Percentiles rank a stretch among this genome's conserved stretches.
Evolutionary conservation across 1,284 basidiomycete genomes (phyloP).

Genomic region (Golubevia sp.): DNA sequence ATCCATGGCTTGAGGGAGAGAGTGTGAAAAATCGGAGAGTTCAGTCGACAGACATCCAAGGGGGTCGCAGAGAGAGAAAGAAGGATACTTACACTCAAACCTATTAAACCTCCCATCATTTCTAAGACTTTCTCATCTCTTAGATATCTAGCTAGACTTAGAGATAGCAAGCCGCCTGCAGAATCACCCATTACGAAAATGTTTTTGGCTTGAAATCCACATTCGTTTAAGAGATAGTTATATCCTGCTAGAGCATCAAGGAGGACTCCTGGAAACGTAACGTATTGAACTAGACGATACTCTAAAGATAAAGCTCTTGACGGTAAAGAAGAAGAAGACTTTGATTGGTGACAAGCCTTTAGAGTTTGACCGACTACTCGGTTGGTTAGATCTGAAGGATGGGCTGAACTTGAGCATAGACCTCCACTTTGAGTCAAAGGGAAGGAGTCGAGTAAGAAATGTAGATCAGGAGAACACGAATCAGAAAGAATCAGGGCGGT

Average conservation of each 20-base stretch:
- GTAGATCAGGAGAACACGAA: no score
- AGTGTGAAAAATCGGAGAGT: no score
- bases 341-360: background rate
- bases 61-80: no score
- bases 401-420: background rate
- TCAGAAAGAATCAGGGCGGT: no score
- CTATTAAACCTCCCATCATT: conserved; percentile 15
- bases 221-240: conserved; percentile 38
- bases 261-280: conserved; percentile 31
- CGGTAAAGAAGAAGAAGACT: background rate
- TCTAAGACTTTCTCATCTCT: conserved; percentile 42
- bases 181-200: conserved; percentile 74
- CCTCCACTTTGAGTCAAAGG: background rate
- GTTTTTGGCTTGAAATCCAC: conserved; percentile 63
- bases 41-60: no score
- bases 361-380: background rate
- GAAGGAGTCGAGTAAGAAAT: no score
- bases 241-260: conserved; percentile 49
- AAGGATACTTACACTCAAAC: no score
- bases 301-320: conserved; percentile 38
- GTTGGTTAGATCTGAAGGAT: background rate
- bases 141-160: conserved; percentile 64
- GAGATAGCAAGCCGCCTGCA: conserved; percentile 73
- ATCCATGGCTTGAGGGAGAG: no score
- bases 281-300: conserved; percentile 27